Conservation (phyloP, 495 filamentous ascomycete genomes). For the Xylaria telfairii region DNA sequence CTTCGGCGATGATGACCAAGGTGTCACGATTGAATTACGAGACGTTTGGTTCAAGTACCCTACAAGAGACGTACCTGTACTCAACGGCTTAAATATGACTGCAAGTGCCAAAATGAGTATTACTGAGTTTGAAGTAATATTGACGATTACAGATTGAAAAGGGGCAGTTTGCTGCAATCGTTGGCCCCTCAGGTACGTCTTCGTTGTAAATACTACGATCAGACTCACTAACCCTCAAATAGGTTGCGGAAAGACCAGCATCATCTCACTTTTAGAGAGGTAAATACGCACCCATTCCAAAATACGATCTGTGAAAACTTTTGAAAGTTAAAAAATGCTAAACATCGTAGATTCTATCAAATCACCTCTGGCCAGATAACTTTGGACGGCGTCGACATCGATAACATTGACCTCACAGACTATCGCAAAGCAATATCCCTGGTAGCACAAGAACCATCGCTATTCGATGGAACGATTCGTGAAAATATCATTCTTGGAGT, state of each 20-base stretch:
- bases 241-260: slow-evolving; percentile 77
- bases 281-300: slow-evolving; percentile 18
- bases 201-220: neutral
- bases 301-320: neutral
- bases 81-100: slow-evolving; percentile 57
- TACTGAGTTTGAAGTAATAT: slow-evolving; percentile 15
- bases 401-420: slow-evolving; percentile 53
- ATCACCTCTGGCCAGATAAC: slow-evolving; percentile 54
- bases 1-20: slow-evolving; percentile 50
- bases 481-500: slow-evolving; percentile 66
- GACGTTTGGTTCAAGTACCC: slow-evolving; percentile 68
- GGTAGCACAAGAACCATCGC: slow-evolving; percentile 63
- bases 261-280: slow-evolving; percentile 69
- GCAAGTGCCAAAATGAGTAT: slow-evolving; percentile 31
- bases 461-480: slow-evolving; percentile 66
- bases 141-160: slow-evolving; percentile 56
- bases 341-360: slow-evolving; percentile 58
- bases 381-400: slow-evolving; percentile 56
- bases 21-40: slow-evolving; percentile 60
- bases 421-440: slow-evolving; percentile 62
- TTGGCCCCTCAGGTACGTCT: slow-evolving; percentile 55
- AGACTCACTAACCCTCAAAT: slow-evolving; percentile 42
- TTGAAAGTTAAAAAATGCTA: slow-evolving; percentile 3
- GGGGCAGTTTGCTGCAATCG: slow-evolving; percentile 72
- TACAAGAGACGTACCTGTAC: slow-evolving; percentile 56